Percentiles rank a stretch among this genome's conserved stretches.
Evolutionary conservation across 306 rosid genomes (phyloP).

Genomic region (Cucurbita argyrosperma): DNA sequence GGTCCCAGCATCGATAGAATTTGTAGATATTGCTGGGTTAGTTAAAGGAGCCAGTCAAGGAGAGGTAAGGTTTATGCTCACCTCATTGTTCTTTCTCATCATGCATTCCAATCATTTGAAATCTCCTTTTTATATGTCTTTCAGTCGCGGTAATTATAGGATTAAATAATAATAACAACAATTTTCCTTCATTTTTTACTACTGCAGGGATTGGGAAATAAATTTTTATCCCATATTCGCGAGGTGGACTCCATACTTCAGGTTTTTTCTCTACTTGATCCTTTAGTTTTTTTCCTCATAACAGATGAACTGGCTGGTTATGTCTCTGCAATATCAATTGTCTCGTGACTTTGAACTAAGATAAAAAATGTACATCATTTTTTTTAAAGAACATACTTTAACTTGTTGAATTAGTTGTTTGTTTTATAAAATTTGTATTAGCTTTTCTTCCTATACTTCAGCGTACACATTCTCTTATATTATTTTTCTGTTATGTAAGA

Average conservation of each 20-base stretch:
- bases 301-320: not conserved
- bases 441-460: not conserved
- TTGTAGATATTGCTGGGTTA: slow-evolving; percentile 94
- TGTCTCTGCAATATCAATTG: not conserved
- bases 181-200: not conserved
- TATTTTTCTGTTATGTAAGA: not conserved
- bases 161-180: too few species aligned
- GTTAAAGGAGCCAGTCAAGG: slow-evolving; percentile 98
- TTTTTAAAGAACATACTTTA: not conserved
- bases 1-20: slow-evolving; percentile 89
- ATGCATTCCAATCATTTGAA: not conserved
- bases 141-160: too few species aligned
- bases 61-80: slow-evolving; percentile 38
- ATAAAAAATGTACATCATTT: not conserved
- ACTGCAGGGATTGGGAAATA: slow-evolving; percentile 90
- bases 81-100: not conserved
- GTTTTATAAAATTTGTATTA: not conserved
- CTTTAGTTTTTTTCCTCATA: not conserved
- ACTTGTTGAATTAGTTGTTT: not conserved
- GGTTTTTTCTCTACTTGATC: slow-evolving; percentile 24
- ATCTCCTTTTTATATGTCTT: too few species aligned
- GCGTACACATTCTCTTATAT: not conserved
- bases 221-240: slow-evolving; percentile 81
- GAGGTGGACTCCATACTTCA: slow-evolving; percentile 97
- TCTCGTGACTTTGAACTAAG: not conserved